Base-by-base conservation (phyloP, 352 stramenopile species). In the Albugo candida region DNA sequence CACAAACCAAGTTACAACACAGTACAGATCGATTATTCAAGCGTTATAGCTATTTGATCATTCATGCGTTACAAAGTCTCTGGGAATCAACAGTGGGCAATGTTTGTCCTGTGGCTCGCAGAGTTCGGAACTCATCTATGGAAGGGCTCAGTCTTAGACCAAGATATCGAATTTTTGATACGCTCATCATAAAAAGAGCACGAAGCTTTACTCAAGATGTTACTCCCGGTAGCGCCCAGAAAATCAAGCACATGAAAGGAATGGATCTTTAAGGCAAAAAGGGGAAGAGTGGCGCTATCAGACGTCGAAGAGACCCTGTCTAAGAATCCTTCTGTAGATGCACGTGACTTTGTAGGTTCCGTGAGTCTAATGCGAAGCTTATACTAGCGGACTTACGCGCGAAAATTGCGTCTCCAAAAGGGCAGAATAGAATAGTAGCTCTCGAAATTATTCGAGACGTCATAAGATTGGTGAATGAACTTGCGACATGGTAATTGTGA, bases 401-500 rank as follows among this genome's bases (percentile, higher is more conserved):
- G 0, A 87, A 88, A 35, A 40, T 92, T 37, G 73, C 56, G 0
- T 44, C 73, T 16, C 65, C 76, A 4, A 92, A 92, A 49, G 89
- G 79, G 79, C 89, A 77, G 36, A 70, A 85, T 53, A 89, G 88
- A 48, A 75, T 92, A 13, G 79, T 75, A 51, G 76, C 70, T 1
- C 49, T 92, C 13, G 83, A 89, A 45, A 86, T 89, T 52, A 63
- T 92, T 14, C 47, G 89, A 24, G 76, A 89, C 17, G 31, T 76
- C 37, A 82, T 89, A 47, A 77, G 79, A 0, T 63, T 75, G 3
- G 62, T 92, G n/a, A 76, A 76, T 5, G 89, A 92, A 55, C 63
- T 92, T 16, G 75, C 76, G 20, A 82, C n/a, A 83, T 45, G 79
- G 76, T 13, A 77, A 92, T n/a, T 92, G 81, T 53, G 83, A 84